These are phyloP conservation scores for Huntiella decipiens DNA, from an alignment of 2,329 filamentous ascomycete species.

Conservation along the genomic window DNA sequence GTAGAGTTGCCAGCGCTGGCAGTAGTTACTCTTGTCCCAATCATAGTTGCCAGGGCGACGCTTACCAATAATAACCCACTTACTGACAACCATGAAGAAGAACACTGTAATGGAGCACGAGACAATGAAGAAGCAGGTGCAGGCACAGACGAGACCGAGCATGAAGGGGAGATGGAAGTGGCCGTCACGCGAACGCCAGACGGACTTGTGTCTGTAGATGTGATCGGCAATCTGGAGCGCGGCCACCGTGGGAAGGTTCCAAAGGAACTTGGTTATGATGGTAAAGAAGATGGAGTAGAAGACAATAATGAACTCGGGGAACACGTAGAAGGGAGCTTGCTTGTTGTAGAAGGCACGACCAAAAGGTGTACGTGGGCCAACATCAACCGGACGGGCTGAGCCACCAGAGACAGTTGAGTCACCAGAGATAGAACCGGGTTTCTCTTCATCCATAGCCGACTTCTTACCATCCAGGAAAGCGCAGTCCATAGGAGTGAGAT, in stretches of 20 bases:
- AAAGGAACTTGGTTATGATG: conserved; percentile 22
- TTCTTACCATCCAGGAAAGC: background rate
- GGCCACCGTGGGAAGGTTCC: conserved; percentile 29
- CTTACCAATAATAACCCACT: conserved; percentile 33
- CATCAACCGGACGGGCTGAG: background rate
- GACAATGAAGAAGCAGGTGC: conserved; percentile 25
- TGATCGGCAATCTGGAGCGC: conserved; percentile 27
- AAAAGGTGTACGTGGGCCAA: conserved; percentile 22
- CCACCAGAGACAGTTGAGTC: conserved; percentile 1
- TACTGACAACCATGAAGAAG: conserved; percentile 24
- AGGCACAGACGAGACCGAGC: conserved; percentile 22
- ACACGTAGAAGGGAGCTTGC: conserved; percentile 30
- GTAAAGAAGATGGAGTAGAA: conserved; percentile 29
- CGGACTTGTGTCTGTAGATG: conserved; percentile 15
- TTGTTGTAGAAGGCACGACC: conserved; percentile 35
- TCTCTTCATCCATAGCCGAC: background rate
- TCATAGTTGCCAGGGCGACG: conserved; percentile 33
- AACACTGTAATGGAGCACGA: conserved; percentile 24
- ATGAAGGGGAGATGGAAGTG: conserved; percentile 20
- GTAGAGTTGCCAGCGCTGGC: conserved; percentile 38
- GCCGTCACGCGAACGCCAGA: conserved; percentile 6
- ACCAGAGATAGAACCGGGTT: background rate
- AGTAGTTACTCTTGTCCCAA: conserved; percentile 37
- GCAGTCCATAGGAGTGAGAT: background rate
- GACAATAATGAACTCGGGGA: conserved; percentile 28